Conservation (phyloP, 495 filamentous ascomycete species). For the Hypoxylon perforatum region DNA sequence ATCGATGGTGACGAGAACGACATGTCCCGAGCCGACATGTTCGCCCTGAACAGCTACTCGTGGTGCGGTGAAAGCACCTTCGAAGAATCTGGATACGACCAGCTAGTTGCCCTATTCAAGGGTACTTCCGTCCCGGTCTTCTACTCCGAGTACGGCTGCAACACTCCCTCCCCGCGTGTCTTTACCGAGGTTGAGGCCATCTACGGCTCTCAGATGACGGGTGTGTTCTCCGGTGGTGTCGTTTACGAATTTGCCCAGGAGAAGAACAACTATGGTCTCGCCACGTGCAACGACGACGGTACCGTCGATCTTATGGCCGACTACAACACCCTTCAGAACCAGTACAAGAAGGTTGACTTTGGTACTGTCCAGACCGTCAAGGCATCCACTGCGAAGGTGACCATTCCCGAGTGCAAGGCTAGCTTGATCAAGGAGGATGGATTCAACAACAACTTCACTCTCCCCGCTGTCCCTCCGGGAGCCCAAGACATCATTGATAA, state of each 20-base stretch:
- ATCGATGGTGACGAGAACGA: slow-evolving; percentile 71
- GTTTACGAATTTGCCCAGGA: slow-evolving; percentile 91
- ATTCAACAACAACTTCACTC: slow-evolving; percentile 81
- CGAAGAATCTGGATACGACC: slow-evolving; percentile 75
- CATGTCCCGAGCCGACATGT: slow-evolving; percentile 80
- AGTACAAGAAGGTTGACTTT: slow-evolving; percentile 80
- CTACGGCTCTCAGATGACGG: slow-evolving; percentile 83
- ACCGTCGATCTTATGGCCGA: slow-evolving; percentile 73
- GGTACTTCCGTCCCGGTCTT: slow-evolving; percentile 85
- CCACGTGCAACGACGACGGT: slow-evolving; percentile 72
- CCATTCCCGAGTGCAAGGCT: slow-evolving; percentile 67
- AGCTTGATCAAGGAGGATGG: slow-evolving; percentile 68
- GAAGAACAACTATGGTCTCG: slow-evolving; percentile 77
- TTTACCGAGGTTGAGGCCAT: slow-evolving; percentile 86
- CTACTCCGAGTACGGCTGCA: slow-evolving; percentile 98
- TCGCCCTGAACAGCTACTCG: slow-evolving; percentile 94
- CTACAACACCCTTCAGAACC: slow-evolving; percentile 77
- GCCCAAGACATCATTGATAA: slow-evolving; percentile 64
- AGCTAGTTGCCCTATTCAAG: slow-evolving; percentile 75
- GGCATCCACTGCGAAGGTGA: slow-evolving; percentile 60
- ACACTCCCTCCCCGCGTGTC: slow-evolving; percentile 77
- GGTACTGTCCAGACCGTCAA: slow-evolving; percentile 65
- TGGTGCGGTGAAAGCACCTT: slow-evolving; percentile 89
- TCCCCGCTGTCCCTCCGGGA: slow-evolving; percentile 66
- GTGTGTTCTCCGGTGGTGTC: slow-evolving; percentile 83